Evolutionary conservation across 2,329 filamentous ascomycete genomes (phyloP).

Genomic region (Alternaria triticina): DNA sequence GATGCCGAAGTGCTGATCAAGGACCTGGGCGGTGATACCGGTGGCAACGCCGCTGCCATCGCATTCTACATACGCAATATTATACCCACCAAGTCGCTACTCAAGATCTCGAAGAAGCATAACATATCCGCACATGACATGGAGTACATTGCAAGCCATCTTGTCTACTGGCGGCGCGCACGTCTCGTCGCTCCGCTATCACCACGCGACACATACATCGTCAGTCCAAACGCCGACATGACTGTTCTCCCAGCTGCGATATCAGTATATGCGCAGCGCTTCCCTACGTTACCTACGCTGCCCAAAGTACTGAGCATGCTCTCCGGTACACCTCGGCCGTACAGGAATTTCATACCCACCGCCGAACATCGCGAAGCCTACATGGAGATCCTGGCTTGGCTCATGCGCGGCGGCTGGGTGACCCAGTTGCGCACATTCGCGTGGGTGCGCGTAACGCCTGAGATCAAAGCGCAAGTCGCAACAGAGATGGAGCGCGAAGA

Average conservation of each 20-base stretch:
- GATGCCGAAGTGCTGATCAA: conserved; percentile 81
- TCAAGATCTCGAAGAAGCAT: conserved; percentile 75
- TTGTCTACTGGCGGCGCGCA: conserved; percentile 94
- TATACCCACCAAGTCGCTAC: conserved; percentile 67
- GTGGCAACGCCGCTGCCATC: conserved; percentile 77
- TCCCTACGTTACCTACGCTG: conserved; percentile 82
- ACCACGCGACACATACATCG: conserved; percentile 86
- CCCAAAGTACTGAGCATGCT: conserved; percentile 87
- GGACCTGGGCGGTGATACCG: conserved; percentile 71
- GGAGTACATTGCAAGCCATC: conserved; percentile 85
- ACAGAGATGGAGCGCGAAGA: conserved; percentile 65
- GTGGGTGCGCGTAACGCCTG: conserved; percentile 82
- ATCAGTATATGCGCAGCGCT: conserved; percentile 75
- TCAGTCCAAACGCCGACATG: conserved; percentile 88
- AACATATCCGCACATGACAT: conserved; percentile 80
- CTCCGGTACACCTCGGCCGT: conserved; percentile 80
- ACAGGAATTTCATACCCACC: conserved; percentile 82
- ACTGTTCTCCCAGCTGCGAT: conserved; percentile 72
- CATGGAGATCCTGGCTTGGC: conserved; percentile 89
- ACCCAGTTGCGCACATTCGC: conserved; percentile 91
- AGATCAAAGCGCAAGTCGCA: conserved; percentile 82
- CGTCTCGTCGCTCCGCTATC: conserved; percentile 91
- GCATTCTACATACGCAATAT: conserved; percentile 71
- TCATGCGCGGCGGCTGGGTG: conserved; percentile 91
- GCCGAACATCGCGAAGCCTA: conserved; percentile 88